A percentile compares a stretch with the other conserved stretches of the same genome.
These are phyloP conservation scores for Ambrosiella xylebori DNA, from an alignment of 2,329 filamentous ascomycete genomes.

Conservation along the genomic window DNA sequence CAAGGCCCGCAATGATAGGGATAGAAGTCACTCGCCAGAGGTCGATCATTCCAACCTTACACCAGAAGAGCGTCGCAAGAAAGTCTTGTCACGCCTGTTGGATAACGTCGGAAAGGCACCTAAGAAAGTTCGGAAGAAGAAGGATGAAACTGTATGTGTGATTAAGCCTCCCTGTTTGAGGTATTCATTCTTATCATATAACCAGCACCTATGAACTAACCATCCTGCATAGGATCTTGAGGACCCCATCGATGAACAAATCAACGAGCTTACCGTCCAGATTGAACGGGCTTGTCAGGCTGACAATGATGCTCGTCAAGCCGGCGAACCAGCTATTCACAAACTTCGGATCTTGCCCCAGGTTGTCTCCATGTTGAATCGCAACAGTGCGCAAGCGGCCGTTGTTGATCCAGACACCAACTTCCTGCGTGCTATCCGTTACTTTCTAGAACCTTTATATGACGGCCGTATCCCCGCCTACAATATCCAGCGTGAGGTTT, in stretches of 20 bases:
- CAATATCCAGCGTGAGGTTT: constrained; percentile 91
- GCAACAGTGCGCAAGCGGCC: constrained; percentile 68
- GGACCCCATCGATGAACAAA: constrained; percentile 74
- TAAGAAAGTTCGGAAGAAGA: constrained; percentile 68
- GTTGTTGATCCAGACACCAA: constrained; percentile 91
- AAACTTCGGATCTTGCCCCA: constrained; percentile 90
- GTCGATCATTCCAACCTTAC: constrained; percentile 59
- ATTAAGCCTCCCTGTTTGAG: too few relatives aligned
- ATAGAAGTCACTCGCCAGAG: constrained; percentile 25
- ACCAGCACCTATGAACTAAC: too few relatives aligned
- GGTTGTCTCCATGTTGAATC: constrained; percentile 74
- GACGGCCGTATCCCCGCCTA: constrained; percentile 91
- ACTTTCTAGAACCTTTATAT: constrained; percentile 89
- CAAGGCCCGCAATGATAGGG: constrained; percentile 30
- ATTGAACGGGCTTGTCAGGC: constrained; percentile 84
- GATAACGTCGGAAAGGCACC: constrained; percentile 64
- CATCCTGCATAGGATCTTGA: constrained; percentile 53
- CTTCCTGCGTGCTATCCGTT: constrained; percentile 83
- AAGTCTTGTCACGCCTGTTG: constrained; percentile 73
- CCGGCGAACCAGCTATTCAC: constrained; percentile 66
- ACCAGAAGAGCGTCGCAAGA: constrained; percentile 66
- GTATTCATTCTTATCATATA: too few relatives aligned
- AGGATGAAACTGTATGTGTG: constrained; percentile 12
- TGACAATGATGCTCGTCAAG: constrained; percentile 67
- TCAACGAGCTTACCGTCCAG: constrained; percentile 67